Evolutionary conservation across 768 basidiomycete species (phyloP).

Genomic region (Hericium coralloides): DNA sequence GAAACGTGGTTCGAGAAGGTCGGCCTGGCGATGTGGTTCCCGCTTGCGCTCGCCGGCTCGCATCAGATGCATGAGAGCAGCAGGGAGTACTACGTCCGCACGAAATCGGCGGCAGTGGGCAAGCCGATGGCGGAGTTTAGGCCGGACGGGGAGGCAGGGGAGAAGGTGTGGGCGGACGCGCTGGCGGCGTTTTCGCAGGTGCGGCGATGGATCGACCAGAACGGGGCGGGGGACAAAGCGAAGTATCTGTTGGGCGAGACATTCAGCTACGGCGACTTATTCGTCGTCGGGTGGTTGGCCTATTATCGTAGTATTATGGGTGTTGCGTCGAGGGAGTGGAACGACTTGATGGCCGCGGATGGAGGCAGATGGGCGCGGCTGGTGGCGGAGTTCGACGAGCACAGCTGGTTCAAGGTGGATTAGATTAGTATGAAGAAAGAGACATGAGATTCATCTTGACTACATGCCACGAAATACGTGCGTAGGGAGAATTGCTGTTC

Average conservation of each 20-base stretch:
- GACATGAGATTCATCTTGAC: too few relatives aligned
- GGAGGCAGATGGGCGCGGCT: background rate
- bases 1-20: background rate
- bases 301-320: background rate
- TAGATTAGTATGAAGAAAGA: too few relatives aligned
- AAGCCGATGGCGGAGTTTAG: background rate
- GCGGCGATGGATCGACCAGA: background rate
- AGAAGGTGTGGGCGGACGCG: background rate
- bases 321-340: background rate
- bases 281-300: background rate
- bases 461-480: too few relatives aligned
- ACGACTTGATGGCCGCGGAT: background rate
- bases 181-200: background rate
- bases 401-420: too few relatives aligned
- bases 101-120: background rate
- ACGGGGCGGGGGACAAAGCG: background rate
- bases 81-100: background rate
- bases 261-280: background rate
- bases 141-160: background rate
- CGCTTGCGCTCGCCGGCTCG: background rate
- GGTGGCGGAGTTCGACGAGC: background rate
- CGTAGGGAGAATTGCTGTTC: too few relatives aligned
- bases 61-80: background rate
- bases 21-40: background rate
- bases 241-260: background rate